phyloP scores from a whole-genome alignment of 495 filamentous ascomycete species.

The Xylaria flabelliformis region DNA sequence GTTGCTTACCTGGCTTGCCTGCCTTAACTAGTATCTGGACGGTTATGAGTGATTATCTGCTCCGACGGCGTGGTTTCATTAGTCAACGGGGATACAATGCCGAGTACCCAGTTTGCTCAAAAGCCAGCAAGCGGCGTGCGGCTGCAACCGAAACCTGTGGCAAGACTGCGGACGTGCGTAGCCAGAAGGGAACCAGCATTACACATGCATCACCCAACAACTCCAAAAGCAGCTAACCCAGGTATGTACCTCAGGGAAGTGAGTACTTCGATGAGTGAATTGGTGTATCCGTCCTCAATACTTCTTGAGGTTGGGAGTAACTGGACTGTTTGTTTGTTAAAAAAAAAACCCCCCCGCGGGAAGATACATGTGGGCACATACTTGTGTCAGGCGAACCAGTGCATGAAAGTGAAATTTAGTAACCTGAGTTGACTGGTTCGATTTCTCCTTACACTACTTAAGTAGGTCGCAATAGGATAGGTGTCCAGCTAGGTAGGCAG shows the following conservation, averaged over 20 bases:
- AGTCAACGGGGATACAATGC: constrained; percentile 24
- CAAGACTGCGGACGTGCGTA: constrained; percentile 17
- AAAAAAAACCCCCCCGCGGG: not conserved
- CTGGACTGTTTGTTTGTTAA: constrained; percentile 1
- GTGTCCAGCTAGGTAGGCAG: constrained; percentile 10
- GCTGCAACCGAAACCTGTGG: constrained; percentile 25
- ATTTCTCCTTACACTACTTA: not conserved
- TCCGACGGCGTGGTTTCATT: constrained; percentile 20
- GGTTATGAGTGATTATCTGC: constrained; percentile 18
- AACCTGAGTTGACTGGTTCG: not conserved
- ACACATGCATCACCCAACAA: constrained; percentile 20
- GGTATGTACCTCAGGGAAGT: constrained; percentile 10
- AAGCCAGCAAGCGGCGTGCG: constrained; percentile 21
- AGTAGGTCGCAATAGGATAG: constrained; percentile 7
- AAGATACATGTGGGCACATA: not conserved
- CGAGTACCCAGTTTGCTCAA: constrained; percentile 21
- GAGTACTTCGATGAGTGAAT: not conserved
- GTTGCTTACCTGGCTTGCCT: constrained; percentile 1
- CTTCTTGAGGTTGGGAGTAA: not conserved
- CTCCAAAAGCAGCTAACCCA: constrained; percentile 1
- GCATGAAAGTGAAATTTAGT: not conserved
- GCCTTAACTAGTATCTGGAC: not conserved
- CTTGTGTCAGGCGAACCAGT: not conserved
- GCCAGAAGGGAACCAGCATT: constrained; percentile 26
- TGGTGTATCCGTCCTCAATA: not conserved